Conservation (phyloP, 495 filamentous ascomycete species). For the Tuber aestivum region DNA sequence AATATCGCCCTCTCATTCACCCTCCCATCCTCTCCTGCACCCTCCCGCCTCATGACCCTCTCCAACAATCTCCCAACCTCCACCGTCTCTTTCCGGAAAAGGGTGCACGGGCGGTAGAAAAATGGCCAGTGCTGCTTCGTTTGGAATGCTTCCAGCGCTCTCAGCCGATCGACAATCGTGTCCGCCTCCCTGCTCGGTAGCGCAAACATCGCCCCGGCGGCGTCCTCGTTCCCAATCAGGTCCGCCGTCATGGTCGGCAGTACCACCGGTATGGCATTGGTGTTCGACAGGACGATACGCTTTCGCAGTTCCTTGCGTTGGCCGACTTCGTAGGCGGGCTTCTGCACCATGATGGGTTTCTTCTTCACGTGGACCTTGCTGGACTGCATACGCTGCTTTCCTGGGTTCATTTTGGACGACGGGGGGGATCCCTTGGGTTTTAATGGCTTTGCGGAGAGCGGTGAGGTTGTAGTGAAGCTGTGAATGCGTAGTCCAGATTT, state of each 20-base stretch:
- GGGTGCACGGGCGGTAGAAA: conserved; percentile 69
- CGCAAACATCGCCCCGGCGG: conserved; percentile 60
- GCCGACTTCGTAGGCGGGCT: conserved; percentile 57
- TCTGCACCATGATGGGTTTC: conserved; percentile 47
- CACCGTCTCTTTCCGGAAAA: conserved; percentile 69
- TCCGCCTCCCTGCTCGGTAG: conserved; percentile 51
- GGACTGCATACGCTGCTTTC: conserved; percentile 45
- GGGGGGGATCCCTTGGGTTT: conserved; percentile 44
- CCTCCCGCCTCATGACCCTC: conserved; percentile 43
- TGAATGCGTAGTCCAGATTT: conserved; percentile 30
- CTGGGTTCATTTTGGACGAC: conserved; percentile 44
- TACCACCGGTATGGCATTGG: conserved; percentile 76
- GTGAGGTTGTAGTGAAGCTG: conserved; percentile 44
- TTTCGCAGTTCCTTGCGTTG: conserved; percentile 84
- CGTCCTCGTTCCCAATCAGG: conserved; percentile 45
- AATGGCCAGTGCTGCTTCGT: conserved; percentile 79
- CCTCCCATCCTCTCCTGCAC: conserved; percentile 21
- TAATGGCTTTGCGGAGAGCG: conserved; percentile 46
- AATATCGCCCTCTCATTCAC: conserved; percentile 54
- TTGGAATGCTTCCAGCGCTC: conserved; percentile 82
- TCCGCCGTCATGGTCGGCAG: conserved; percentile 53
- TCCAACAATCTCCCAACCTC: conserved; percentile 61
- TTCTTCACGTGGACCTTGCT: conserved; percentile 48
- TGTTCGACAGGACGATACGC: conserved; percentile 83
- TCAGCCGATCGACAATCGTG: conserved; percentile 64